Percentiles rank a stretch among this genome's conserved stretches.
phyloP scores from a whole-genome alignment of 2,329 filamentous ascomycete species.

The Lanzia echinophila region DNA sequence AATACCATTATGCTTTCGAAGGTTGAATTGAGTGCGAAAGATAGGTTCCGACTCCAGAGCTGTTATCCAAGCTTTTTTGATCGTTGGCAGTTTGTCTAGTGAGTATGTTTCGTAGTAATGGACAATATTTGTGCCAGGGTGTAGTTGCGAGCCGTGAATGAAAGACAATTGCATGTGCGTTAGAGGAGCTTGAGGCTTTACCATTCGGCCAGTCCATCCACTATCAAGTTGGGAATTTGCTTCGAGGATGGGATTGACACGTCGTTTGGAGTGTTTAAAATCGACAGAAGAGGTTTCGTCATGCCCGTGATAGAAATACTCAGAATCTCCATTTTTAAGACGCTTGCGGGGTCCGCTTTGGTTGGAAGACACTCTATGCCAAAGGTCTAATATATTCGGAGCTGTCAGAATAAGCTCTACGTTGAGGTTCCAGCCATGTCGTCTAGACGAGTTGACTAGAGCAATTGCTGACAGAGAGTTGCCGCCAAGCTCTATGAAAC shows the following conservation, averaged over 20 bases:
- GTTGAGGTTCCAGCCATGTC: neutral
- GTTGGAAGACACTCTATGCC: neutral
- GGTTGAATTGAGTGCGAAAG: constrained; percentile 17
- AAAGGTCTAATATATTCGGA: neutral
- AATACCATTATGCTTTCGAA: neutral
- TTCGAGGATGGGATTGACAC: neutral
- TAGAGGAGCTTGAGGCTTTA: neutral
- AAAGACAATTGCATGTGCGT: constrained; percentile 25
- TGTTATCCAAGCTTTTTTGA: constrained; percentile 26
- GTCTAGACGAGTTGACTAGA: constrained; percentile 33
- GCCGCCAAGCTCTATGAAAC: constrained; percentile 42
- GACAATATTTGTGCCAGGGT: constrained; percentile 22
- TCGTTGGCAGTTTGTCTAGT: constrained; percentile 10
- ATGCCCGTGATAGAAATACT: neutral
- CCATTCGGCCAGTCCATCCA: neutral
- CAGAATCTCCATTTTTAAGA: neutral
- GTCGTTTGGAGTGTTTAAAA: neutral
- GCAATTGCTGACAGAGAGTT: constrained; percentile 41
- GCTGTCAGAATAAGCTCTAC: neutral
- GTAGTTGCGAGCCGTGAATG: constrained; percentile 18
- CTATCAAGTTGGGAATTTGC: neutral
- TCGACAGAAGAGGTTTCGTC: neutral
- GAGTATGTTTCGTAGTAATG: constrained; percentile 18
- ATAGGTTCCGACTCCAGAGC: constrained; percentile 26
- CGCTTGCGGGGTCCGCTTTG: neutral